A percentile compares a stretch with the other conserved stretches of the same genome.
These are phyloP conservation scores for Protomyces macrosporus DNA, from an alignment of 1,139 yeast species.

Conservation along the genomic window DNA sequence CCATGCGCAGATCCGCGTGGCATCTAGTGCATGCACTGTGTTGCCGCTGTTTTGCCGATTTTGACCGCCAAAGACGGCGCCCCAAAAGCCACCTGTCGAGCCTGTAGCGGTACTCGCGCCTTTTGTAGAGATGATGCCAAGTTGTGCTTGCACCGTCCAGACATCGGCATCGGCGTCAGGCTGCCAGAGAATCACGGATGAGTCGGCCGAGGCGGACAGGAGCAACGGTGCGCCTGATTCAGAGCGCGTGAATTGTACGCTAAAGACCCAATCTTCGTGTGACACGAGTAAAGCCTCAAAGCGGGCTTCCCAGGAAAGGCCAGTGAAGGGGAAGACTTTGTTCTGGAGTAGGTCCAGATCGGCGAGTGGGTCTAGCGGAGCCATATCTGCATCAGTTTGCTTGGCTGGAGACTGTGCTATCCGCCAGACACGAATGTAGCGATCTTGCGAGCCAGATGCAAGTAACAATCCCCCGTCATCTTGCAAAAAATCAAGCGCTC, in stretches of 20 bases:
- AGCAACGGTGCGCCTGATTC: constrained; percentile 41
- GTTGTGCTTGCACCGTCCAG: constrained; percentile 75
- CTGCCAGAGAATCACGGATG: constrained; percentile 93
- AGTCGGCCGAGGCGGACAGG: constrained; percentile 86
- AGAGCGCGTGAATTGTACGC: constrained; percentile 64
- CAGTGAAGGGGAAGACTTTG: constrained; percentile 13
- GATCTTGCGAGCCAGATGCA: constrained; percentile 85
- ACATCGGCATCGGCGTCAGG: constrained; percentile 82
- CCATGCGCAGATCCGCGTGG: constrained; percentile 91
- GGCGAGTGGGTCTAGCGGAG: neutral
- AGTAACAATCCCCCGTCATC: constrained; percentile 48
- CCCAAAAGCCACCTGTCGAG: constrained; percentile 96
- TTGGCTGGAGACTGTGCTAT: neutral
- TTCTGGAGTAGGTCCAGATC: constrained; percentile 5
- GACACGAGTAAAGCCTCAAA: constrained; percentile 95
- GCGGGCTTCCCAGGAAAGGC: constrained; percentile 45
- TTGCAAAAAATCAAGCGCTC: constrained; percentile 58
- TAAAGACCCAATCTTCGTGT: constrained; percentile 96
- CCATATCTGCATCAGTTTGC: neutral
- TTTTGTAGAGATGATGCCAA: constrained; percentile 89
- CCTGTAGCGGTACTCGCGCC: constrained; percentile 99
- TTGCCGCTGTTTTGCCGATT: constrained; percentile 37
- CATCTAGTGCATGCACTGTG: constrained; percentile 50
- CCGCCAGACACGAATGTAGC: constrained; percentile 84
- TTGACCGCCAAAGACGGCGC: constrained; percentile 62